Base-by-base conservation (phyloP, 106 monocot genomes). In the Triglochin maritima region DNA sequence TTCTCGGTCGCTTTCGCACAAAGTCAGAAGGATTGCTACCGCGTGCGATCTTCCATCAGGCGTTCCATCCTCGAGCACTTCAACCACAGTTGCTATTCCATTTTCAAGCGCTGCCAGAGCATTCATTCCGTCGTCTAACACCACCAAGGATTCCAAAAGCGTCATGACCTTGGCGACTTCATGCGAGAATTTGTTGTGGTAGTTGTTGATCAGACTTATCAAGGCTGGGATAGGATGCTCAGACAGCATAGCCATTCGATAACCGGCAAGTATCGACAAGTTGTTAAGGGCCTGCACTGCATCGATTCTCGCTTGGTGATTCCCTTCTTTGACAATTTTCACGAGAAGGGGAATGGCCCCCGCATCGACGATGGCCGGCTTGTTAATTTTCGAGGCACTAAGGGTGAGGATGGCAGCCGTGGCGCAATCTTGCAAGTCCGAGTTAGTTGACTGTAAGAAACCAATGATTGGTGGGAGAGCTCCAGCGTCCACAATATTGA, bases 81-180 rank as follows among this genome's bases (percentile, higher is more conserved):
- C 88, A n/a, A 93, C 92, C 8, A 88, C 71, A 6, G 92, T 46
- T 2, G 88, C 78, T 7, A 93, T 83, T 12, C 88, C 92, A 9
- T 77, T 85, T 6, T 82, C 71, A 63, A 77, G 76, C 0, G 56
- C 17, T 3, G 75, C 74, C 67, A 93, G 56, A 3, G 84, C 79
- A 2, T 49, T 69, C 51, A 75, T 65, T 11, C 59, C 81, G 9
- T 88, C 74, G 3, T 85, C 68, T 16, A 77, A 83, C 6, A 46
- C 17, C 43, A 93, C 15, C 6, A 93, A 70, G 4, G 77, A 66
- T 76, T 83, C 85, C 4, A 93, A 14, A 50, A 93, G 77, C 8
- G 88, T 78, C 16, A 63, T 77, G 64, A 83, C 85, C 60, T 92
- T 85, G 15, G 85, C 92, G 4, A 75, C 88, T 0, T 74, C 77